Base-by-base conservation (phyloP, 2,329 filamentous ascomycete species). In the Fusarium virguliforme region DNA sequence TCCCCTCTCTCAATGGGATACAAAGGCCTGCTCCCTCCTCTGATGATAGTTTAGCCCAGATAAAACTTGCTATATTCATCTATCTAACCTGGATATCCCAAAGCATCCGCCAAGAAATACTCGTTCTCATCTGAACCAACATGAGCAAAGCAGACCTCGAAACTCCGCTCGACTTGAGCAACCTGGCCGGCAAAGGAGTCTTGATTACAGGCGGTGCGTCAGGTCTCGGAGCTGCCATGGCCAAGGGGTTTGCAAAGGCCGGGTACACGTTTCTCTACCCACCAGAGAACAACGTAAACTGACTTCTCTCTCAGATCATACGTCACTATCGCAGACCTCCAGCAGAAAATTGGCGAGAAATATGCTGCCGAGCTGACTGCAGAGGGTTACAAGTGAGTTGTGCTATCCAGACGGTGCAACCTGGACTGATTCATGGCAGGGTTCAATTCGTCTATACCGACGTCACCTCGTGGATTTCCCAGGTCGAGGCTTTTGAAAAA, bases 171-270 rank as follows among this genome's bases (percentile, higher is more conserved):
- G 32, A 53, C 32, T 3, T 35, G 12, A 35, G 30, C 32, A 26
- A 4, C 12, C 8, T 53, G 10, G 30, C 30, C 13, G 18, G 18
- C 30, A 35, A 15, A 53, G 32, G 50, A 26, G 22, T 54, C 15
- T 2, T 37, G 13, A 38, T 38, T 37, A 54, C 34, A 3, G 32
- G 32, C 8, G 32, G 51, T 5, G 51, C 32, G 15, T 54, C 32
- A 24, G 50, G 50, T n/a, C 50, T 54, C 26, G 50, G 50, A n/a
- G 50, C 50, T 35, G 32, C 50, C 34, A 38, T 38, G 50, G 32
- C 13, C 32, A 38, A 54, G 32, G 32, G 32, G 32, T 54, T 54
- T 28, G 50, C 50, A 35, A 18, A 54, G 13, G 50, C 32, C 26
- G 50, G 32, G 50, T 24, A 24, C 18, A 22, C 5, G 15, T 15